phyloP scores from a whole-genome alignment of 129 eudicot species.

The Apium graveolens region DNA sequence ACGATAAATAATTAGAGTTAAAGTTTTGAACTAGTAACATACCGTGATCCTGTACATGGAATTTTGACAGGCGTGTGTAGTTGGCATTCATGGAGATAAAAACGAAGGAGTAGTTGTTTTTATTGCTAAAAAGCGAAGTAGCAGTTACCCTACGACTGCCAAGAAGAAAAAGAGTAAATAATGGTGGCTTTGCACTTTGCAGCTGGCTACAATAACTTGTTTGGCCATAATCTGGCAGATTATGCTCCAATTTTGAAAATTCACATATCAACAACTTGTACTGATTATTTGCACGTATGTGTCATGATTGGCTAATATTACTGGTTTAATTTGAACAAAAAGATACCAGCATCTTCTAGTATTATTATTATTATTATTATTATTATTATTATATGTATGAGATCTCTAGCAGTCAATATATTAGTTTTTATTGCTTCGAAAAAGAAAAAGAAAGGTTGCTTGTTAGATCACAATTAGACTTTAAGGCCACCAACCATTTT shows the following conservation, averaged over 20 bases:
- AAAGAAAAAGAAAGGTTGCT: background rate
- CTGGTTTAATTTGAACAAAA: background rate
- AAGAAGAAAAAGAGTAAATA: background rate
- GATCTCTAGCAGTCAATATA: background rate
- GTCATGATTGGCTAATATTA: background rate
- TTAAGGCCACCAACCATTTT: background rate
- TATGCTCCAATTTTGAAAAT: no score
- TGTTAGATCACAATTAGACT: slow-evolving; percentile 3
- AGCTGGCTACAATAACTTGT: background rate
- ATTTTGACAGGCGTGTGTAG: background rate
- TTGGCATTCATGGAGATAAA: background rate
- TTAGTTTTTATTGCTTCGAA: background rate
- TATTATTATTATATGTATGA: background rate
- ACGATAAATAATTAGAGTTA: no score
- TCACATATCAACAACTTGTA: no score
- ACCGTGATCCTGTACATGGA: background rate
- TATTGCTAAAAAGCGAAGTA: background rate
- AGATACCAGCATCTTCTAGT: background rate
- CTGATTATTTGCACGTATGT: background rate
- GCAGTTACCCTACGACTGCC: background rate
- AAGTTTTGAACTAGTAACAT: no score
- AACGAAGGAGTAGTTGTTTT: background rate
- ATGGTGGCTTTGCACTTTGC: background rate
- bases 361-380: no score
- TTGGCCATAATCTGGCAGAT: background rate